Base-by-base conservation (phyloP, 2,329 filamentous ascomycete genomes). In the Myriosclerotinia duriaeana region DNA sequence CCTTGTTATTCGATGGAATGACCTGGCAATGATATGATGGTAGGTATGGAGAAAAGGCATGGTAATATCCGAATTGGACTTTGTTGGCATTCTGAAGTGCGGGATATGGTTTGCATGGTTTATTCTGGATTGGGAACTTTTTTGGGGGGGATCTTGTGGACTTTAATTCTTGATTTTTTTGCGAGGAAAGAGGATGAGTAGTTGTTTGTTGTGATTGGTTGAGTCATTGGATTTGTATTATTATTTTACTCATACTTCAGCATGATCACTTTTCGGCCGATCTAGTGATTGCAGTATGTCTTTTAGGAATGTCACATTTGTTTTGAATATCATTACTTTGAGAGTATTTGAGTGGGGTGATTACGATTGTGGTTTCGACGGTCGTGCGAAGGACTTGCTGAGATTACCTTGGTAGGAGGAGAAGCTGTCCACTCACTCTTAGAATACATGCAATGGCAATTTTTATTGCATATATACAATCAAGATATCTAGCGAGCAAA, bases 211-310 rank as follows among this genome's bases (percentile, higher is more conserved):
- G 42, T n/a, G n/a, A 50, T 22, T 50, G 1, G 11, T 50, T n/a
- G n/a, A 50, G 9, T 22, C 0, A 3, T 50, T 54, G 17, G 17
- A 60, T 60, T 48, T 46, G 40, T 59, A 48, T 58, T 30, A 44
- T 34, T 48, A 22, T 58, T 44, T 38, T 34, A 44, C 38, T 15
- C 20, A 44, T 44, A 34, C 5, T 30, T 30, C 34, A 44, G 55
- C 40, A 58, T 58, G 55, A 9, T 63, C 60, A 22, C 48, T 53
- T 62, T 53, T 62, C 3, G 48, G 48, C 42, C 60, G n/a, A 53
- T 42, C 26, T 40, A 15, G 48, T 53, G 26, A 53, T 12, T n/a
- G 48, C 12, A 40, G 40, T 53, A 42, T 53, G 48, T 40, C 30
- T 42, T 36, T 26, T 34, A 63, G 30, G 36, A 42, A 40, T 63